Evolutionary conservation across 805 yeast genomes (phyloP).

Genomic region (Yarrowia divulgata): DNA sequence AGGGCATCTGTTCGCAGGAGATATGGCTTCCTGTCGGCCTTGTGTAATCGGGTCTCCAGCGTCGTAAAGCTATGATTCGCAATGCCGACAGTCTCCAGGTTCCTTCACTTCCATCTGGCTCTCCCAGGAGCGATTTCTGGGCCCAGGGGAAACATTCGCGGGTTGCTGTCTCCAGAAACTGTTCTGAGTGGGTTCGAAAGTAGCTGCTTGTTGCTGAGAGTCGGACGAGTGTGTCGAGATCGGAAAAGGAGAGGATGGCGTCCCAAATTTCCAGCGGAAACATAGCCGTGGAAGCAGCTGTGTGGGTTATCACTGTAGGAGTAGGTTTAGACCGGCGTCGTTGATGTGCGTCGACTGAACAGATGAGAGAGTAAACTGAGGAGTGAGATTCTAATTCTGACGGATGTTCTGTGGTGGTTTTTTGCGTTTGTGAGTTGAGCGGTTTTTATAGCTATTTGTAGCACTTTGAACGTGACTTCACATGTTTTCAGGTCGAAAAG

Average conservation of each 20-base stretch:
- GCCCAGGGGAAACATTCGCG: slow-evolving; percentile 25
- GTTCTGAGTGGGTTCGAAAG: not conserved
- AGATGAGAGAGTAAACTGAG: no score
- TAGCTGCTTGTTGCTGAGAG: not conserved
- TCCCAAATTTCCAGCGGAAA: slow-evolving; percentile 30
- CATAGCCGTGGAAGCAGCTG: not conserved
- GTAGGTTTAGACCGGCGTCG: not conserved
- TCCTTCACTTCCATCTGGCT: slow-evolving; percentile 4
- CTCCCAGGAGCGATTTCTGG: not conserved
- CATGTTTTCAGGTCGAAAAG: no score
- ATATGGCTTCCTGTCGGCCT: slow-evolving; percentile 1
- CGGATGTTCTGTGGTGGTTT: no score
- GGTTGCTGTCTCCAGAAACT: not conserved
- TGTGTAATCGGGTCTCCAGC: not conserved
- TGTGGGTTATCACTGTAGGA: not conserved
- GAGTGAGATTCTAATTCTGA: no score
- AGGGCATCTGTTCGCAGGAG: not conserved
- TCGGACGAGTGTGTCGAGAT: not conserved
- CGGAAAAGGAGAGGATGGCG: not conserved
- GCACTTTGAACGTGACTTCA: no score
- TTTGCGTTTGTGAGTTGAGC: no score
- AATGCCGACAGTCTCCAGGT: slow-evolving; percentile 15
- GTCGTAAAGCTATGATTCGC: not conserved
- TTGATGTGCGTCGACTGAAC: no score
- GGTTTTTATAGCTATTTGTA: no score